Percentiles rank a stretch among this genome's conserved stretches.
Evolutionary conservation across 2,329 filamentous ascomycete species (phyloP).

Genomic region (Aspergillus persii): DNA sequence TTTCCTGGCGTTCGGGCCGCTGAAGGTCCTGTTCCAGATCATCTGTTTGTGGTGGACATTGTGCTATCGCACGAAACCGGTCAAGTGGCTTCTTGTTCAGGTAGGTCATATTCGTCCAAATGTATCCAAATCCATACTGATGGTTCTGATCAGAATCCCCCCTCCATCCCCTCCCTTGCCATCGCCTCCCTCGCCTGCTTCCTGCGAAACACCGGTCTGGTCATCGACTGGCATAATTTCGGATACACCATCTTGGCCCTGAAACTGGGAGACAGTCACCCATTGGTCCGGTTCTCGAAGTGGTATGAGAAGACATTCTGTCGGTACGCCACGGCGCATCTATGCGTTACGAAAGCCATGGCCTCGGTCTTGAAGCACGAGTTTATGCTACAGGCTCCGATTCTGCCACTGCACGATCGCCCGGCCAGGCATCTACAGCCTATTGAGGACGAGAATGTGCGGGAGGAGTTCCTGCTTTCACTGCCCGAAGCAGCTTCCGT

Average conservation of each 20-base stretch:
- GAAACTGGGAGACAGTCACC: constrained; percentile 62
- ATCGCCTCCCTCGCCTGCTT: constrained; percentile 71
- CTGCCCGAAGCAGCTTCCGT: constrained; percentile 64
- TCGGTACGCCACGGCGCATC: constrained; percentile 67
- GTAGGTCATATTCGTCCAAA: constrained; percentile 37
- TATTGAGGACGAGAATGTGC: constrained; percentile 49
- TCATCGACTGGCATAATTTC: constrained; percentile 99
- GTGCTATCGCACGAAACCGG: constrained; percentile 69
- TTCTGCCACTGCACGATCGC: constrained; percentile 79
- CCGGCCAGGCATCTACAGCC: constrained; percentile 81
- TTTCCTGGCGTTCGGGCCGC: constrained; percentile 73
- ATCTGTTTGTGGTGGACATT: constrained; percentile 69
- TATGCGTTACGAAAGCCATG: constrained; percentile 92
- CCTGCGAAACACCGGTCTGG: constrained; percentile 73
- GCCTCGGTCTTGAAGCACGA: constrained; percentile 65
- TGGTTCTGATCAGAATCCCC: constrained; percentile 70
- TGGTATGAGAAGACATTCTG: constrained; percentile 75
- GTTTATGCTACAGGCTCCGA: constrained; percentile 63
- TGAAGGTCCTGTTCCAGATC: constrained; percentile 84
- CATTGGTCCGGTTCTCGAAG: constrained; percentile 73
- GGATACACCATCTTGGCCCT: constrained; percentile 86
- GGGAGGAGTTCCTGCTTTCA: constrained; percentile 60
- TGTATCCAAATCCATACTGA: not conserved
- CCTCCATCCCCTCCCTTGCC: constrained; percentile 85
- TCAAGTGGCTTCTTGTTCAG: constrained; percentile 83